These are phyloP conservation scores for Colletotrichum nymphaeae DNA, from an alignment of 2,329 filamentous ascomycete genomes.

Conservation along the genomic window DNA sequence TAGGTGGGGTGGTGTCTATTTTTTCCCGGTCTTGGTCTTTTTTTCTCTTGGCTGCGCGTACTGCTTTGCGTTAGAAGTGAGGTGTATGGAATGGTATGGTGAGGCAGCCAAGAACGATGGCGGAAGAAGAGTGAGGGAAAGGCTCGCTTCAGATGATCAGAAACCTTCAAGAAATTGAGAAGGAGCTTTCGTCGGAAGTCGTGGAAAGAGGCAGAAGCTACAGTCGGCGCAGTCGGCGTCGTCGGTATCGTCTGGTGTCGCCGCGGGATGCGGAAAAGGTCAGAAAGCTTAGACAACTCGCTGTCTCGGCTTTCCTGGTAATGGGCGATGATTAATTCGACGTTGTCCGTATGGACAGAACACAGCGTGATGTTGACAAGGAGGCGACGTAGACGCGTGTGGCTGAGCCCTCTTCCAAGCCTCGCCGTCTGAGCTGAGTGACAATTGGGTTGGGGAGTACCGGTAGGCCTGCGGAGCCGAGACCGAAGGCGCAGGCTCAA, in stretches of 20 bases:
- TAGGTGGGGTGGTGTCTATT: slow-evolving; percentile 14
- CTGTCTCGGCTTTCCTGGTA: background rate
- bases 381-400: slow-evolving; percentile 30
- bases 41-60: background rate
- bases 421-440: slow-evolving; percentile 25
- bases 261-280: background rate
- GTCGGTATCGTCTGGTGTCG: background rate
- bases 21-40: background rate
- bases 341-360: background rate
- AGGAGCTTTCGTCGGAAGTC: slow-evolving; percentile 10
- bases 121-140: slow-evolving; percentile 2
- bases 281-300: background rate
- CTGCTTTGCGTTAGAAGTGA: background rate
- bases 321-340: background rate
- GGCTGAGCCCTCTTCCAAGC: slow-evolving; percentile 33
- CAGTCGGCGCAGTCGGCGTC: background rate
- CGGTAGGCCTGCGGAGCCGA: background rate
- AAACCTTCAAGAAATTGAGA: background rate
- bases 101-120: background rate
- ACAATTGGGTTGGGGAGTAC: background rate
- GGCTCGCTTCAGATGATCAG: background rate
- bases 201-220: slow-evolving; percentile 3
- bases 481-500: background rate
- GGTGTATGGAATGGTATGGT: background rate
- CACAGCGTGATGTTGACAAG: background rate